A percentile compares a stretch with the other conserved stretches of the same genome.
phyloP scores from a whole-genome alignment of 169 alveolate genomes.

The Plasmodium malariae region DNA sequence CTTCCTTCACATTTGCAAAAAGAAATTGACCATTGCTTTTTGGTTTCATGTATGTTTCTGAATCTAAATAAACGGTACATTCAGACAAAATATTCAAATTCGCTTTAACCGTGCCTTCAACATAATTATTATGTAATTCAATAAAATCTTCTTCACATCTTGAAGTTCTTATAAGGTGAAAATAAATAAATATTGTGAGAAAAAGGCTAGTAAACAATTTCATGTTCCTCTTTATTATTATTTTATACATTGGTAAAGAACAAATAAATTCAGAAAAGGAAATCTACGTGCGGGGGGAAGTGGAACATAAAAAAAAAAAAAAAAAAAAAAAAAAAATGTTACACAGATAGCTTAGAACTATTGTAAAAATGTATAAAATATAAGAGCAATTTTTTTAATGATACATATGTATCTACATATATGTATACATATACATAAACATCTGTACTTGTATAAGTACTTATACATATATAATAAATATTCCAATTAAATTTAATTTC shows the following conservation, averaged over 20 bases:
- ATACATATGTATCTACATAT: too few relatives aligned
- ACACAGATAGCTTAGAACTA: too few relatives aligned
- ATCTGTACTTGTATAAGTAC: too few relatives aligned
- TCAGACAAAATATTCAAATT: slow-evolving; percentile 16
- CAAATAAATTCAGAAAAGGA: not conserved
- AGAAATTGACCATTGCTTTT: slow-evolving; percentile 62
- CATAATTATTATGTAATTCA: slow-evolving; percentile 69
- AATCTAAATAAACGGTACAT: slow-evolving; percentile 66
- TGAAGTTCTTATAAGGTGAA: not conserved
- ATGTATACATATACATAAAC: too few relatives aligned
- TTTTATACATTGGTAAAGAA: not conserved
- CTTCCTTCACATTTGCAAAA: slow-evolving; percentile 74
- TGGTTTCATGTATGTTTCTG: slow-evolving; percentile 66
- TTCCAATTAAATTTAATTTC: too few relatives aligned
- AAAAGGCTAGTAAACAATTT: slow-evolving; percentile 2
- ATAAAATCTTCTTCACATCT: slow-evolving; percentile 32
- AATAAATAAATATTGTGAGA: not conserved
- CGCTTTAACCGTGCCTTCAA: slow-evolving; percentile 59
- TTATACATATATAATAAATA: too few relatives aligned
- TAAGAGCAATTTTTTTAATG: too few relatives aligned
- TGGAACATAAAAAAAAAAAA: too few relatives aligned
- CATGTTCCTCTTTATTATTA: not conserved
- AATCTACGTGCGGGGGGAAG: too few relatives aligned
- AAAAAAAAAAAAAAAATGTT: too few relatives aligned
- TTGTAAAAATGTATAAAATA: too few relatives aligned